phyloP scores from a whole-genome alignment of 371 early-diverging fungal species.

The Mortierella sp. region DNA sequence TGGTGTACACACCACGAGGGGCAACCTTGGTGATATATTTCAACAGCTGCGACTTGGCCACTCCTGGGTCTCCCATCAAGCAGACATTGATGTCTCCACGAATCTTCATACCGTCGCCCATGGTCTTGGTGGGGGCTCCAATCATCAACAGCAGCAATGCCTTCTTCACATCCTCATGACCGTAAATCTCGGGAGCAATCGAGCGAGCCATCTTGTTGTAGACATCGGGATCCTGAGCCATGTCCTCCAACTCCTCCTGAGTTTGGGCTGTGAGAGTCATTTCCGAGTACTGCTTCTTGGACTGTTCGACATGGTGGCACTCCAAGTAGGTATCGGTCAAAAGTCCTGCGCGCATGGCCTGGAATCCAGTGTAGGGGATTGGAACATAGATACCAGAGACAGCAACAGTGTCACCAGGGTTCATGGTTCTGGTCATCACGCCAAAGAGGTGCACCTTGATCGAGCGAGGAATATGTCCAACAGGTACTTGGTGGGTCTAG shows the following conservation, averaged over 20 bases:
- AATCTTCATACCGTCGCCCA: conserved; percentile 94
- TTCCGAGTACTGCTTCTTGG: conserved; percentile 91
- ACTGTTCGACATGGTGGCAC: conserved; percentile 86
- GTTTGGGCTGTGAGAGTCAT: conserved; percentile 79
- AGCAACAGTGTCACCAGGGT: conserved; percentile 94
- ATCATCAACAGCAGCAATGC: conserved; percentile 90
- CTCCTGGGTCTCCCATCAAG: conserved; percentile 99
- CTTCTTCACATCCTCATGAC: conserved; percentile 97
- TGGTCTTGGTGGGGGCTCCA: conserved; percentile 90
- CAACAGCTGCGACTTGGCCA: conserved; percentile 95
- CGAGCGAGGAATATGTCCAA: conserved; percentile 98
- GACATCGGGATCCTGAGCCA: conserved; percentile 79
- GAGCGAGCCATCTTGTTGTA: conserved; percentile 91
- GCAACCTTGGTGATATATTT: conserved; percentile 90
- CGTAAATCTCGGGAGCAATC: conserved; percentile 98
- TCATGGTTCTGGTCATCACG: conserved; percentile 83
- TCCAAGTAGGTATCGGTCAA: conserved; percentile 97
- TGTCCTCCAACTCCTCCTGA: conserved; percentile 69
- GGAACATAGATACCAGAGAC: conserved; percentile 96
- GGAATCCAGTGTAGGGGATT: conserved; percentile 94
- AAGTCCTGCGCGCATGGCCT: conserved; percentile 94
- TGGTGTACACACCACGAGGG: conserved; percentile 94
- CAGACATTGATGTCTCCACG: conserved; percentile 97
- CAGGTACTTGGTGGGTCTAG: conserved; percentile 97
- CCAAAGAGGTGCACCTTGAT: conserved; percentile 95